These are phyloP conservation scores for Parathielavia appendiculata DNA, from an alignment of 495 filamentous ascomycete genomes.

Conservation along the genomic window DNA sequence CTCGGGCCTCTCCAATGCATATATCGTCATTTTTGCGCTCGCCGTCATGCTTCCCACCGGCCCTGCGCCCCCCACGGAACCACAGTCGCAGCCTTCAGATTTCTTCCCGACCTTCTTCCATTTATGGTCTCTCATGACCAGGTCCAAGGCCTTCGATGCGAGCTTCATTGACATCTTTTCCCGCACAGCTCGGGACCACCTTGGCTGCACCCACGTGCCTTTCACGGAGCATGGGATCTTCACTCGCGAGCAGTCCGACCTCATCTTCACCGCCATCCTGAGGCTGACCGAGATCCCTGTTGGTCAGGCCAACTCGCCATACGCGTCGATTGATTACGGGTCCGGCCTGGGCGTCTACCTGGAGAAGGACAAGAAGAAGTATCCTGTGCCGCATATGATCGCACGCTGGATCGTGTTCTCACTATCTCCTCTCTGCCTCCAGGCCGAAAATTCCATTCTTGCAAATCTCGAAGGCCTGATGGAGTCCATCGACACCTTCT, in stretches of 20 bases:
- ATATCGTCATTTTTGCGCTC: slow-evolving; percentile 76
- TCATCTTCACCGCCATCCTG: slow-evolving; percentile 89
- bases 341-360: slow-evolving; percentile 78
- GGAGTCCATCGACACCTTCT: slow-evolving; percentile 96
- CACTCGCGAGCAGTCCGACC: slow-evolving; percentile 82
- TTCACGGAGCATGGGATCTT: slow-evolving; percentile 89
- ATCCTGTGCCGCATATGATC: slow-evolving; percentile 84
- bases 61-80: slow-evolving; percentile 64
- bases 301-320: slow-evolving; percentile 90
- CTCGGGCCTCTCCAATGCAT: slow-evolving; percentile 82
- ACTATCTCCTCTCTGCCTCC: slow-evolving; percentile 77
- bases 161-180: slow-evolving; percentile 87
- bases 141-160: slow-evolving; percentile 82
- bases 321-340: slow-evolving; percentile 76
- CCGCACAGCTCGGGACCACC: slow-evolving; percentile 73
- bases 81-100: slow-evolving; percentile 69
- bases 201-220: slow-evolving; percentile 66
- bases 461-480: slow-evolving; percentile 87
- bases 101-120: slow-evolving; percentile 91
- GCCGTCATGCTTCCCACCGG: slow-evolving; percentile 84
- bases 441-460: slow-evolving; percentile 72
- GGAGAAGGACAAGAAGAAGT: slow-evolving; percentile 87
- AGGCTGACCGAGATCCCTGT: slow-evolving; percentile 93
- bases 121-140: slow-evolving; percentile 87
- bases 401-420: slow-evolving; percentile 96